Base-by-base conservation (phyloP, 345 rosid species). In the Passiflora organensis region DNA sequence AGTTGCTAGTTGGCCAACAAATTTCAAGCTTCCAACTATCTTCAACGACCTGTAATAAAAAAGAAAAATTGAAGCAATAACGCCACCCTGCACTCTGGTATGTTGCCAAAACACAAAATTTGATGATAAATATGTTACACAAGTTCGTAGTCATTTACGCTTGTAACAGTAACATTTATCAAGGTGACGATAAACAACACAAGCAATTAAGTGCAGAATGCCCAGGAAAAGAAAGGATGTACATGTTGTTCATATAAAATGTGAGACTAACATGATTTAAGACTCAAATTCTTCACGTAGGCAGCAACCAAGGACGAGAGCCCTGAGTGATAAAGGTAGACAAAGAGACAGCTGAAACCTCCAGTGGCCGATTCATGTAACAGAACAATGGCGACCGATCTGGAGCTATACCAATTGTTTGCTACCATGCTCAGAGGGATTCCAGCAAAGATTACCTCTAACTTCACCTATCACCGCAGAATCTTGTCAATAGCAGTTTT, bases 1-100 rank as follows among this genome's bases (percentile, higher is more conserved):
- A 38, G 39, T 24, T 22, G 24, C 59, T 6, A 58, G 75, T 79
- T 75, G 86, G 75, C 75, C 75, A 83, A 78, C 83, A 67, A 79
- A 74, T 54, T 13, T 32, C 43, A 64, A 63, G 67, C 60, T 81
- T 73, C 81, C 61, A 62, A 63, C 69, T 53, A 54, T 63, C 76
- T 71, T 67, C 61, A 65, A 70, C 72, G 69, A 13, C 55, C 64
- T 38, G 13, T 14, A 55, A 58, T n/a, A n/a, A n/a, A n/a, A n/a
- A n/a, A n/a, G n/a, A 57, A 54, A 55, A 48, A 66, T 38, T 21
- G 54, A 65, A 49, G 63, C 12, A 52, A 68, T 53, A 53, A 25
- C 54, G 50, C 60, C 58, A 64, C 25, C 53, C 1, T 25, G 41
- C 20, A 32, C 48, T 22, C 24, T 16, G 54, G 39, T 42, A 37